A percentile compares a stretch with the other conserved stretches of the same genome.
Evolutionary conservation across 148 eudicot genomes (phyloP).

Genomic region (Limonium bicolor): DNA sequence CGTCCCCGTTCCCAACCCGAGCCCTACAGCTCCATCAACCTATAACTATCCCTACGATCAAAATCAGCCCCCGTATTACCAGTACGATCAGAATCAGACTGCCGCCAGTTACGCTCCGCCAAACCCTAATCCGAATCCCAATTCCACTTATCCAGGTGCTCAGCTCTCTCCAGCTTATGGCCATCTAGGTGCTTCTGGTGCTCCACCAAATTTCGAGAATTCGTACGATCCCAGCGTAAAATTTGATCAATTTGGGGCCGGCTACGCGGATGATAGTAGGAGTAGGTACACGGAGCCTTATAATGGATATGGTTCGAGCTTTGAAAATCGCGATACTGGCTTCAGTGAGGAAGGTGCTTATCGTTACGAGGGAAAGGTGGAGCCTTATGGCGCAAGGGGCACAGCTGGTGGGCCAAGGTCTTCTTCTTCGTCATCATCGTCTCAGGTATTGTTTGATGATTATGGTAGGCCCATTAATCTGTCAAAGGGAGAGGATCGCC

Average conservation of each 20-base stretch:
- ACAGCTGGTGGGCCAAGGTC: constrained; percentile 13
- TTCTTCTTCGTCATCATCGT: constrained; percentile 42
- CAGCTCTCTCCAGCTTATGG: constrained; percentile 5
- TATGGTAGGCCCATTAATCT: constrained; percentile 69
- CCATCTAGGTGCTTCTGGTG: constrained; percentile 1
- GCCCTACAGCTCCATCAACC: constrained; percentile 21
- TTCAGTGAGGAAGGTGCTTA: constrained; percentile 41
- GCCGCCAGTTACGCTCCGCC: constrained; percentile 17
- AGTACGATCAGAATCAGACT: constrained; percentile 6
- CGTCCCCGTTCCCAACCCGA: constrained; percentile 4
- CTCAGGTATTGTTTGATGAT: constrained; percentile 56
- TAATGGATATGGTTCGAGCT: constrained; percentile 15
- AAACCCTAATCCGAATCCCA: constrained; percentile 19
- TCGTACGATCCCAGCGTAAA: constrained; percentile 8
- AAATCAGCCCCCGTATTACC: constrained; percentile 13
- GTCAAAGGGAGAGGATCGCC: constrained; percentile 18
- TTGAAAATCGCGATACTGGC: constrained; percentile 25
- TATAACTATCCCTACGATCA: constrained; percentile 22
- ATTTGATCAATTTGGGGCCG: constrained; percentile 9
- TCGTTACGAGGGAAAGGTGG: constrained; percentile 54
- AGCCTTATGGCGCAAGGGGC: constrained; percentile 73
- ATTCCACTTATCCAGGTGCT: constrained; percentile 1
- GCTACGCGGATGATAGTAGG: constrained; percentile 20
- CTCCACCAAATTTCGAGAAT: constrained; percentile 11
- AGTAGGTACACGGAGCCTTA: constrained; percentile 17